phyloP scores from a whole-genome alignment of 2,329 filamentous ascomycete species.

The Aspergillus sclerotialis region DNA sequence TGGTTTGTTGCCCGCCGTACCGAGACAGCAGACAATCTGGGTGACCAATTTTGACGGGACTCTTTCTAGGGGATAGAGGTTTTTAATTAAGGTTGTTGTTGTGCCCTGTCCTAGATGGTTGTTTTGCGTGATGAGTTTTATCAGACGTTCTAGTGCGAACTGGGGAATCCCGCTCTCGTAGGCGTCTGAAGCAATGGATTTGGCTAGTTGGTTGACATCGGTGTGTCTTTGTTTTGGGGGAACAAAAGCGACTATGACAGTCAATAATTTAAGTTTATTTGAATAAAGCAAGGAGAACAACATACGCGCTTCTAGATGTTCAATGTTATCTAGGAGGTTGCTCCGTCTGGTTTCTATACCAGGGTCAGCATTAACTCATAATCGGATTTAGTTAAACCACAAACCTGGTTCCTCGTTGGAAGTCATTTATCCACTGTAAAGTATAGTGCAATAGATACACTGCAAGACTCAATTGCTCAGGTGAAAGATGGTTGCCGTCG shows the following conservation, averaged over 20 bases:
- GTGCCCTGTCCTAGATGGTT: slow-evolving; percentile 71
- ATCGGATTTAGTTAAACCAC: too few relatives aligned
- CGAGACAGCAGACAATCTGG: slow-evolving; percentile 64
- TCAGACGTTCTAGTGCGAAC: slow-evolving; percentile 53
- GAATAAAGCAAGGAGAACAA: neutral
- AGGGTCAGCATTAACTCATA: too few relatives aligned
- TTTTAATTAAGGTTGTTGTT: slow-evolving; percentile 60
- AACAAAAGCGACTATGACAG: slow-evolving; percentile 26
- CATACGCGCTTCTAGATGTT: slow-evolving; percentile 32
- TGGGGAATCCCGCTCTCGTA: slow-evolving; percentile 63
- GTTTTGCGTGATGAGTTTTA: slow-evolving; percentile 60
- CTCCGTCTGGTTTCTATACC: slow-evolving; percentile 12
- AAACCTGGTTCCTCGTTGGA: too few relatives aligned
- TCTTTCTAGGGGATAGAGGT: slow-evolving; percentile 64
- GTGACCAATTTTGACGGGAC: slow-evolving; percentile 57
- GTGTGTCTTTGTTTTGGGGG: slow-evolving; percentile 60
- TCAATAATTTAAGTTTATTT: slow-evolving; percentile 1
- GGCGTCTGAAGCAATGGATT: slow-evolving; percentile 55
- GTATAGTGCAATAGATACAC: too few relatives aligned
- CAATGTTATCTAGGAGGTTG: slow-evolving; percentile 25
- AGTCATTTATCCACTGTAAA: too few relatives aligned
- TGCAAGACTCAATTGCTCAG: too few relatives aligned
- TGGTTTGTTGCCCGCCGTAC: slow-evolving; percentile 69
- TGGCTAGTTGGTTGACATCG: slow-evolving; percentile 57
- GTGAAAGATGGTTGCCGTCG: too few relatives aligned